Percentiles rank a stretch among this genome's conserved stretches.
phyloP scores from a whole-genome alignment of 78 protist genomes.

The Emiliania huxleyi region DNA sequence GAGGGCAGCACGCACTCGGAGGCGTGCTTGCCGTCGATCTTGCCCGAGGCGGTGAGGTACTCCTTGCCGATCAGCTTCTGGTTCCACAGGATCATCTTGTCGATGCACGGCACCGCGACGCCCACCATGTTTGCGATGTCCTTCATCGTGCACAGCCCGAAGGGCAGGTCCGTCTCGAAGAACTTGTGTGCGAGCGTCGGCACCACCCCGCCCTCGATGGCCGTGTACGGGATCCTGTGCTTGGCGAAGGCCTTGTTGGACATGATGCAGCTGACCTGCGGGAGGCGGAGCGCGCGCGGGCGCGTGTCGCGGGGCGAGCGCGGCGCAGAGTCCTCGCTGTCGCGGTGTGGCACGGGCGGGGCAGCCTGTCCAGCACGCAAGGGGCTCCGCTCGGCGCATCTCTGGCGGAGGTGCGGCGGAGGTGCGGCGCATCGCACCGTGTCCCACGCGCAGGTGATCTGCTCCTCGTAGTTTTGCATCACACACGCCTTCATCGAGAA shows the following conservation, averaged over 20 bases:
- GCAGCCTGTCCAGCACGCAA: no score
- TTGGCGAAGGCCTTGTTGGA: slow-evolving; percentile 6
- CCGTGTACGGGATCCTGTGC: background rate
- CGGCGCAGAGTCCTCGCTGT: no score
- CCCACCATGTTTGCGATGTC: background rate
- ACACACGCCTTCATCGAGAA: background rate
- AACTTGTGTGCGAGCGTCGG: slow-evolving; percentile 17
- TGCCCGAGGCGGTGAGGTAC: background rate
- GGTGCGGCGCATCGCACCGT: no score
- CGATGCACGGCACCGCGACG: background rate
- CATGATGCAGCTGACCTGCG: background rate
- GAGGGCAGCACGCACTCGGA: slow-evolving; percentile 2
- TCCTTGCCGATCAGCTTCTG: slow-evolving; percentile 18
- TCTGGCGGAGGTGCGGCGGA: no score
- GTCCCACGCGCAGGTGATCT: background rate
- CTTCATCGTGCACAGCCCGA: slow-evolving; percentile 2
- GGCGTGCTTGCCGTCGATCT: background rate
- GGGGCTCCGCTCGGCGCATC: no score
- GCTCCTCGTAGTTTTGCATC: background rate
- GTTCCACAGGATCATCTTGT: background rate
- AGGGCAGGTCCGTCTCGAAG: slow-evolving; percentile 27
- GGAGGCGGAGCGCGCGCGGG: no score
- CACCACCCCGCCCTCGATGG: background rate
- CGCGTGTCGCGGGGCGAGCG: no score
- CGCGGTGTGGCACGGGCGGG: no score